phyloP scores from a whole-genome alignment of 257 asterid genomes.

The Fraxinus anomala region DNA sequence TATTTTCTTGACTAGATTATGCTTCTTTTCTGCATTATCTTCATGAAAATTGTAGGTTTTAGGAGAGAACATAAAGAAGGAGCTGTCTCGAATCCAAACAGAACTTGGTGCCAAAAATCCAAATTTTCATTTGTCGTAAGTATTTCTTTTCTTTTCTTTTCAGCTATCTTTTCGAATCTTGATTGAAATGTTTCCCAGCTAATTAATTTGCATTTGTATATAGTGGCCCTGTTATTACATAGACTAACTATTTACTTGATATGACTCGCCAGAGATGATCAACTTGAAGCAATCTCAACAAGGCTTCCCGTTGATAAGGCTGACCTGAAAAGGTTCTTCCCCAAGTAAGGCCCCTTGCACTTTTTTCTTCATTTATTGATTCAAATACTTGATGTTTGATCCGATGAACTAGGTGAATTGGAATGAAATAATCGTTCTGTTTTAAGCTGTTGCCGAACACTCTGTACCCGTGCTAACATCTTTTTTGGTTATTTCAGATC shows the following conservation, averaged over 20 bases:
- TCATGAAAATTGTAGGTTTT: slow-evolving; percentile 47
- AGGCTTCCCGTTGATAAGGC: slow-evolving; percentile 76
- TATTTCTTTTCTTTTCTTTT: not conserved
- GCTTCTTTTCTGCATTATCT: not conserved
- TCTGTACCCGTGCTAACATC: not conserved
- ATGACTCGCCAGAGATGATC: slow-evolving; percentile 52
- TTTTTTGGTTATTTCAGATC: slow-evolving; percentile 35
- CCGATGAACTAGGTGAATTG: not conserved
- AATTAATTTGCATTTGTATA: not conserved
- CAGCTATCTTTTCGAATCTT: not conserved
- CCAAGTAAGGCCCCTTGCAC: slow-evolving; percentile 51
- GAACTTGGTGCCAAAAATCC: slow-evolving; percentile 44
- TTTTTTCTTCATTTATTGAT: not conserved
- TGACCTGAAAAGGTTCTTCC: slow-evolving; percentile 55
- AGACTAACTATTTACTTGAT: not conserved
- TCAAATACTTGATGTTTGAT: slow-evolving; percentile 1
- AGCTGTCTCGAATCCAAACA: slow-evolving; percentile 48
- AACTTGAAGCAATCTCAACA: slow-evolving; percentile 76
- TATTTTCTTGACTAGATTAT: not conserved
- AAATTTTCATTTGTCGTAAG: slow-evolving; percentile 60
- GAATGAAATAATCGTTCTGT: not conserved
- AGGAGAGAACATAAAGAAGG: slow-evolving; percentile 68
- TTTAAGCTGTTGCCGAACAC: too few species aligned
- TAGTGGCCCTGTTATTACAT: not conserved
- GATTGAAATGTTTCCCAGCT: not conserved